Evolutionary conservation across 179 eudicot genomes (phyloP).

Genomic region (Carnegiea gigantea): DNA sequence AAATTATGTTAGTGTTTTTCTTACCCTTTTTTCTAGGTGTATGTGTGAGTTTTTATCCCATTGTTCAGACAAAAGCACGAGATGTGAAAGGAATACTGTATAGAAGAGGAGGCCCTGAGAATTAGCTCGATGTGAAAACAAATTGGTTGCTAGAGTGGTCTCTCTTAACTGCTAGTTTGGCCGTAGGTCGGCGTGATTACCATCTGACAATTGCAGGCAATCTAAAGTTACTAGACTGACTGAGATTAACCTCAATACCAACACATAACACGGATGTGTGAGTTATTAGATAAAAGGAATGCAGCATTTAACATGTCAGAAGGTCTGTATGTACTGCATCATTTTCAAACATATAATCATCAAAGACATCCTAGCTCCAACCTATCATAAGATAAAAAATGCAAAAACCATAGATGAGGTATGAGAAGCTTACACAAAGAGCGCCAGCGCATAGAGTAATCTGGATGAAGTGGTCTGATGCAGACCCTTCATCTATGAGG

Average conservation of each 20-base stretch:
- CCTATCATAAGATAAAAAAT: neutral
- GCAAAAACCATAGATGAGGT: neutral
- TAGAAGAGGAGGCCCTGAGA: neutral
- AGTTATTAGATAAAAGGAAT: neutral
- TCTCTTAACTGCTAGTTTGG: neutral
- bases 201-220: neutral
- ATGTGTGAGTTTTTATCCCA: neutral
- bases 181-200: neutral
- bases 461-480: neutral
- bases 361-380: neutral
- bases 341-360: neutral
- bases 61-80: neutral
- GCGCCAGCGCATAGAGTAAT: neutral
- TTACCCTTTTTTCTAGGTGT: neutral
- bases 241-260: neutral
- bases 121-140: slow-evolving; percentile 1
- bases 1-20: neutral
- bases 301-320: slow-evolving; percentile 6
- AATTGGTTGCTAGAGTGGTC: neutral
- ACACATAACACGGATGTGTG: neutral
- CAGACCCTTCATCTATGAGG: neutral
- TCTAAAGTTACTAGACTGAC: neutral
- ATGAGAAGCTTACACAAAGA: slow-evolving; percentile 1
- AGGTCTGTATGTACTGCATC: neutral
- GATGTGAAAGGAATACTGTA: neutral